Percentiles rank a stretch among this genome's conserved stretches.
phyloP scores from a whole-genome alignment of 2,329 filamentous ascomycete species.

The Arachnopeziza araneosa region DNA sequence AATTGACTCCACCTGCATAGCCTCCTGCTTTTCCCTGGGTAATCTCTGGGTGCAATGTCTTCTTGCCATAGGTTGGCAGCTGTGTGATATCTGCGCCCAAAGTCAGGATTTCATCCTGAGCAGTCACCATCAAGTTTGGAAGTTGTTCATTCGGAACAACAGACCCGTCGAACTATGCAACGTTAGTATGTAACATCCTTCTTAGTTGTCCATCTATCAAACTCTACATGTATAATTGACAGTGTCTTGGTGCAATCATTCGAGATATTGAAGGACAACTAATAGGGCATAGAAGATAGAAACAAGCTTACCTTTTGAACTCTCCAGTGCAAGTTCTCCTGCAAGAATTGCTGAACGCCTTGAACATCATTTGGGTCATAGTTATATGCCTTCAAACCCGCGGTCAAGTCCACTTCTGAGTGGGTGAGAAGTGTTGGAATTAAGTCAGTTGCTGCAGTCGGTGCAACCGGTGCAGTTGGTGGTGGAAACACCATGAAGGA shows the following conservation, averaged over 20 bases:
- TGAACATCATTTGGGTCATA: slow-evolving; percentile 10
- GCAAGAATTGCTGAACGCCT: slow-evolving; percentile 15
- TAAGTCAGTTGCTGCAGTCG: slow-evolving; percentile 4
- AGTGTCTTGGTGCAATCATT: too few species aligned
- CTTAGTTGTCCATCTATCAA: background rate
- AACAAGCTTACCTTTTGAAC: slow-evolving; percentile 22
- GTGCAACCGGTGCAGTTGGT: slow-evolving; percentile 6
- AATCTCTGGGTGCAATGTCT: slow-evolving; percentile 16
- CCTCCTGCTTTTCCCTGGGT: background rate
- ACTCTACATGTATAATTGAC: background rate
- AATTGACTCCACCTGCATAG: background rate
- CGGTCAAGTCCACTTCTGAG: slow-evolving; percentile 19
- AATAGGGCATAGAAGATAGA: background rate
- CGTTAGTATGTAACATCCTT: too few species aligned
- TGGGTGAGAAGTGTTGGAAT: slow-evolving; percentile 14
- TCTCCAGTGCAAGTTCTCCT: slow-evolving; percentile 21
- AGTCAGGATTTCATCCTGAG: slow-evolving; percentile 20
- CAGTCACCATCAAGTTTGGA: slow-evolving; percentile 15
- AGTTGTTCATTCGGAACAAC: slow-evolving; percentile 10
- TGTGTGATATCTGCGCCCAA: slow-evolving; percentile 11
- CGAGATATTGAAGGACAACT: background rate
- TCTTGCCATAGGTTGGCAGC: slow-evolving; percentile 21
- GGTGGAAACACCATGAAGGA: slow-evolving; percentile 24
- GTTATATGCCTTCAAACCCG: slow-evolving; percentile 8
- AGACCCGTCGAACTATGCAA: slow-evolving; percentile 17